Conservation (phyloP, 2,329 filamentous ascomycete species). For the Alternaria solani region DNA sequence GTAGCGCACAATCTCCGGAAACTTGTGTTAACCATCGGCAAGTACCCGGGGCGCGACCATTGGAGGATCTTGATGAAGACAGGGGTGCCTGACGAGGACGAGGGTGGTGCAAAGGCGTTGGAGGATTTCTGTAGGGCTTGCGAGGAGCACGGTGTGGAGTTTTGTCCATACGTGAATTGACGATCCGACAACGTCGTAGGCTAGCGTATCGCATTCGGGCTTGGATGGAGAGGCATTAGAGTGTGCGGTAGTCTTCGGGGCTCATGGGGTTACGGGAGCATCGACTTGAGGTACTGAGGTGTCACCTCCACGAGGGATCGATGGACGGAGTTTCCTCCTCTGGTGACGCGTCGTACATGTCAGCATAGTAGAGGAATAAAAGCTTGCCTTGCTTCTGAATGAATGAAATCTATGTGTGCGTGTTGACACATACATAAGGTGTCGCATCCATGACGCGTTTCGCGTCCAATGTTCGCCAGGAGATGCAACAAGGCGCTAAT, state of each 20-base stretch:
- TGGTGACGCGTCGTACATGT: background rate
- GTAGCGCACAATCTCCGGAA: constrained; percentile 4
- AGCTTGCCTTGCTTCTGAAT: background rate
- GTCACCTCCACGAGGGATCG: background rate
- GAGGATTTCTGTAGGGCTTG: background rate
- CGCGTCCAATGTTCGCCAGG: background rate
- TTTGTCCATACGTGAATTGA: background rate
- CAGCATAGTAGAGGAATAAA: background rate
- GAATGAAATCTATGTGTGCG: background rate
- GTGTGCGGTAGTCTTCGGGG: background rate
- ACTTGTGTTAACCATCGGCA: constrained; percentile 2
- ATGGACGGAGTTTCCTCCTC: background rate
- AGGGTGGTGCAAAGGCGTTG: constrained; percentile 1
- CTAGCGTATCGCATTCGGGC: background rate
- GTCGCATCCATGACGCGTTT: no score
- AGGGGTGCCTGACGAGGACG: background rate
- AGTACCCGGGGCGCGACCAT: background rate
- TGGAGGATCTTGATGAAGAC: constrained; percentile 14
- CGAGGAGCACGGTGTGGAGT: background rate
- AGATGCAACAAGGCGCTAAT: background rate
- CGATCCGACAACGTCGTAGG: background rate
- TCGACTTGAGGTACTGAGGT: background rate
- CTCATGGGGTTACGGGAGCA: background rate
- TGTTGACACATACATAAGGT: background rate
- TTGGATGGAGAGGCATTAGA: background rate